These are phyloP conservation scores for Venturia effusa DNA, from an alignment of 2,329 filamentous ascomycete genomes.

Conservation along the genomic window DNA sequence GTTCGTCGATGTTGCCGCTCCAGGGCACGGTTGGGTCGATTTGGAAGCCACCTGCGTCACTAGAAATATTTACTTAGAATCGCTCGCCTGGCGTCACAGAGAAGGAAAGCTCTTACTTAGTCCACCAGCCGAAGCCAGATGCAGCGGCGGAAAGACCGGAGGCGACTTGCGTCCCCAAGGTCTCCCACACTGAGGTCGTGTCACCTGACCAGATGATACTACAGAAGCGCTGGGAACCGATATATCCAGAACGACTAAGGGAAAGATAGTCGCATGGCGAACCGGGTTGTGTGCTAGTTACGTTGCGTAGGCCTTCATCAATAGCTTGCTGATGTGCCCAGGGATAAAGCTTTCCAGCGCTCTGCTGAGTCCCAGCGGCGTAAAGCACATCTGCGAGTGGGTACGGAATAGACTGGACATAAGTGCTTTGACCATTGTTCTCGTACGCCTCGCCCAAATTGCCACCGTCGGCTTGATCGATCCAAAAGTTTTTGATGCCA, in stretches of 20 bases:
- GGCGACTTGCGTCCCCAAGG: constrained; percentile 19
- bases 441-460: constrained; percentile 27
- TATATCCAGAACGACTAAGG: constrained; percentile 21
- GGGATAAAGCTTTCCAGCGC: constrained; percentile 21
- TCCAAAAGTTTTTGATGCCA: constrained; percentile 25
- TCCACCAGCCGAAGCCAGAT: constrained; percentile 23
- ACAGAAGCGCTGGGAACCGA: constrained; percentile 23
- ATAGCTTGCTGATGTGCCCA: constrained; percentile 22
- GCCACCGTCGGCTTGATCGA: constrained; percentile 26
- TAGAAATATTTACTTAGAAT: background rate
- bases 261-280: constrained; percentile 19
- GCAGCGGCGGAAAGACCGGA: constrained; percentile 19
- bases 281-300: constrained; percentile 17
- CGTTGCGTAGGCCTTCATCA: constrained; percentile 21
- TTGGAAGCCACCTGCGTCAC: constrained; percentile 22
- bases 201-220: constrained; percentile 24
- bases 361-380: constrained; percentile 20
- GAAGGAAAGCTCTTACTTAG: constrained; percentile 1
- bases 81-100: background rate
- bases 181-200: constrained; percentile 21
- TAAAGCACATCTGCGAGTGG: constrained; percentile 21
- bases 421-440: constrained; percentile 24
- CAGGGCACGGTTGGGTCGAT: constrained; percentile 24
- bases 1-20: constrained; percentile 22
- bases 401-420: constrained; percentile 22